Evolutionary conservation across 2,329 filamentous ascomycete species (phyloP).

Genomic region (Aspergillus terreus): DNA sequence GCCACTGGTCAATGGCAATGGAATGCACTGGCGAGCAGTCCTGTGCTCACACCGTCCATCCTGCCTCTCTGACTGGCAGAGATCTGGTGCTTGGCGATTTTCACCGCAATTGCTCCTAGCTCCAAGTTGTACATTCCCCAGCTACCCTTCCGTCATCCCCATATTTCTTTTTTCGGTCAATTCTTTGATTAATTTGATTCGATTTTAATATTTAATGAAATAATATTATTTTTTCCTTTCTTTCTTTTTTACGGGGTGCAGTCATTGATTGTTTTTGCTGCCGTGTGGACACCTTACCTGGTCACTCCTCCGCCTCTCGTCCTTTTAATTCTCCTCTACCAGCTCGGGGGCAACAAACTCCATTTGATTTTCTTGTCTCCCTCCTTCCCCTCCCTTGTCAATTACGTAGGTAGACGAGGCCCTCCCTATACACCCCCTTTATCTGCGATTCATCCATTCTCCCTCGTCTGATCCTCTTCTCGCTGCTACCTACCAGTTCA

Average conservation of each 20-base stretch:
- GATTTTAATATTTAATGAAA: conserved; percentile 1
- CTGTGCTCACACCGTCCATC: conserved; percentile 2
- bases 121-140: conserved; percentile 5
- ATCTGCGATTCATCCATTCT: neutral
- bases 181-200: neutral
- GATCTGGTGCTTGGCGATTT: neutral
- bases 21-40: neutral
- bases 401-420: neutral
- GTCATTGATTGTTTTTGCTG: conserved; percentile 5
- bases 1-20: too few relatives aligned
- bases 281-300: conserved; percentile 3
- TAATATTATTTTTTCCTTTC: neutral
- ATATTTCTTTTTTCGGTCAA: neutral
- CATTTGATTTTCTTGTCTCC: neutral
- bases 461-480: neutral
- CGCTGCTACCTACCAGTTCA: neutral
- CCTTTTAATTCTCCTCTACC: neutral
- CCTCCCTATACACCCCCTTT: neutral
- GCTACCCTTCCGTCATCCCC: neutral
- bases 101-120: conserved; percentile 12
- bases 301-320: neutral
- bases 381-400: neutral
- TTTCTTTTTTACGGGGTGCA: neutral
- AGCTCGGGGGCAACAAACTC: neutral
- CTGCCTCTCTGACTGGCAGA: neutral